Evolutionary conservation across 2,329 filamentous ascomycete species (phyloP).

Genomic region (Coccinonectria pachysandricola): DNA sequence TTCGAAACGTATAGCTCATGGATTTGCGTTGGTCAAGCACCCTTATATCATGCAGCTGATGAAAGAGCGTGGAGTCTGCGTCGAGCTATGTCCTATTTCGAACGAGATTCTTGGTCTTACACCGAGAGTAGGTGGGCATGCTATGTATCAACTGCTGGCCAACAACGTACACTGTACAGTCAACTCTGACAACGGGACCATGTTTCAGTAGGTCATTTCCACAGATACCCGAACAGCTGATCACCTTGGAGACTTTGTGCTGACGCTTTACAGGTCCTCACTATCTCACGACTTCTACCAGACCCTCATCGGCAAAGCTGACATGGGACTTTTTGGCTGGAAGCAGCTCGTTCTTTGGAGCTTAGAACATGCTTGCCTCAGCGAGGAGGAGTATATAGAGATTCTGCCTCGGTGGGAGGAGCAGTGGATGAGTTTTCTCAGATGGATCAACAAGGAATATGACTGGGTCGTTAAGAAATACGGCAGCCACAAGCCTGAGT

Average conservation of each 20-base stretch:
- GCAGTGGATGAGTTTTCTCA: slow-evolving; percentile 50
- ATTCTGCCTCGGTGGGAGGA: slow-evolving; percentile 36
- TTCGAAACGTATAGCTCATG: slow-evolving; percentile 63
- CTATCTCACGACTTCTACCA: slow-evolving; percentile 72
- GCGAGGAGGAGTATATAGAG: slow-evolving; percentile 27
- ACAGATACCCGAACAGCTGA: background rate
- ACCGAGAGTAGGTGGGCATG: slow-evolving; percentile 52
- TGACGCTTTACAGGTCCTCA: slow-evolving; percentile 41
- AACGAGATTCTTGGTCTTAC: slow-evolving; percentile 67
- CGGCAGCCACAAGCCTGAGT: slow-evolving; percentile 3
- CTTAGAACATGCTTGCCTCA: slow-evolving; percentile 48
- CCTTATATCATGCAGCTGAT: slow-evolving; percentile 56
- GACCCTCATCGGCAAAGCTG: slow-evolving; percentile 55
- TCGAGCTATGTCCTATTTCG: slow-evolving; percentile 70
- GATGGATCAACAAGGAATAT: slow-evolving; percentile 37
- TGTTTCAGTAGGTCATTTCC: slow-evolving; percentile 48
- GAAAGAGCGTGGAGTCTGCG: slow-evolving; percentile 51
- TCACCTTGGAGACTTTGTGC: slow-evolving; percentile 1
- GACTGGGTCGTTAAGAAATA: no score
- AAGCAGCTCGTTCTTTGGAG: slow-evolving; percentile 58
- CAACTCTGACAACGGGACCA: slow-evolving; percentile 64
- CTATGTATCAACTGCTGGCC: slow-evolving; percentile 58
- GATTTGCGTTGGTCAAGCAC: slow-evolving; percentile 59
- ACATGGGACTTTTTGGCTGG: slow-evolving; percentile 61
- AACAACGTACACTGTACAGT: slow-evolving; percentile 64